Conservation (phyloP, 2,329 filamentous ascomycete species). For the Cladosporium oxysporum region DNA sequence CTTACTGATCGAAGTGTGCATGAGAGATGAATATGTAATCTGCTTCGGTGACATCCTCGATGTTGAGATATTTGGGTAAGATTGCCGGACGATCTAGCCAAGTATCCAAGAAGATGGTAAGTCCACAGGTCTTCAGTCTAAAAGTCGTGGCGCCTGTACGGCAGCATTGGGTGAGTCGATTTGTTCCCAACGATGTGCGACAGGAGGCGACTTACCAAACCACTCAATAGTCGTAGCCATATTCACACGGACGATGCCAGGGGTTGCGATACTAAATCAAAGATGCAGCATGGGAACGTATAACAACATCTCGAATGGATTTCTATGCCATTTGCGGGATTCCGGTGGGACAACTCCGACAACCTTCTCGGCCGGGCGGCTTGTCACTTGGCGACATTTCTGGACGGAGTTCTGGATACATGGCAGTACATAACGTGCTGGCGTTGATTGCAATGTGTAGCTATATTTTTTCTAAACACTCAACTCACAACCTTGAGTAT, state of each 20-base stretch:
- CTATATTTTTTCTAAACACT: not conserved
- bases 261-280: not conserved
- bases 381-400: not conserved
- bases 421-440: not conserved
- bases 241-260: not conserved
- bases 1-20: constrained; percentile 22
- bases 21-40: constrained; percentile 23
- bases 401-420: not conserved
- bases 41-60: constrained; percentile 10
- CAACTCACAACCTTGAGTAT: not conserved
- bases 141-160: constrained; percentile 17
- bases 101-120: constrained; percentile 21
- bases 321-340: not conserved
- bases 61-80: constrained; percentile 10
- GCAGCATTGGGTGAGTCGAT: too few species aligned
- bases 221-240: constrained; percentile 2
- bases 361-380: not conserved
- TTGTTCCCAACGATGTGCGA: not conserved
- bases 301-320: not conserved
- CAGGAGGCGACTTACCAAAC: not conserved
- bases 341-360: not conserved
- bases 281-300: not conserved
- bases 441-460: not conserved
- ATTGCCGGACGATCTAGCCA: constrained; percentile 19
- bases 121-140: constrained; percentile 10